Evolutionary conservation across 768 basidiomycete genomes (phyloP), one percentile per base, ranked within the genome.

Genomic region (Pulveroboletus sp.): DNA sequence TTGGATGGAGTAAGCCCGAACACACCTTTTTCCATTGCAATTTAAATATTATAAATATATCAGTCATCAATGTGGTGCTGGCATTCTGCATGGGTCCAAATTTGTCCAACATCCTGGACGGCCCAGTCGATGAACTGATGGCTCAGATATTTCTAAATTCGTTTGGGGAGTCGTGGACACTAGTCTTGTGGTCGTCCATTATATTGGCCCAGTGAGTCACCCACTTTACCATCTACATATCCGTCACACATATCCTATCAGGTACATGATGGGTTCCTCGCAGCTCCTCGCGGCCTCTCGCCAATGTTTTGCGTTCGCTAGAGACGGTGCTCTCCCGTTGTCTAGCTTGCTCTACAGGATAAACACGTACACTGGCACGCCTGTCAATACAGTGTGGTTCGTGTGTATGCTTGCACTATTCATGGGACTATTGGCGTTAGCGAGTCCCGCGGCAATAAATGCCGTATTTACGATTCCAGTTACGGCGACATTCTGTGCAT

Each of bases 271-370:
- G 70, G 76, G 73, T 12, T 69, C 75, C 1, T 47, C 54, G 31
- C 40, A 66, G 65, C 53, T 78, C 27, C 67, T 77, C 10, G 73
- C 74, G 1, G 69, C 78, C 19, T 79, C 78, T 2, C 74, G 79
- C 17, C 80, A 80, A 59, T 69, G 71, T 10, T 80, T 79, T 51
- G 79, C 80, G 3, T 80, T 81, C 55, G 66, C 78, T 7, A 71
- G 82, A 17, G 79, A 84, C 50, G 80, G 79, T 11, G 80, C 77
- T 1, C 75, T 85, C 1, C 83, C 83, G 4, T 67, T 81, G 31
- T 83, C 82, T 0, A 54, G 55, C 7, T 71, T 66, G 45, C 69
- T 83, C 20, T 82, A 82, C 57, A 68, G 70, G 49, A 71, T 85
- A 59, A 77, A 82, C 61, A 39, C 51, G 5, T 69, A 56, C 52